Evolutionary conservation across 768 basidiomycete species (phyloP).

Genomic region (Chiua virens): DNA sequence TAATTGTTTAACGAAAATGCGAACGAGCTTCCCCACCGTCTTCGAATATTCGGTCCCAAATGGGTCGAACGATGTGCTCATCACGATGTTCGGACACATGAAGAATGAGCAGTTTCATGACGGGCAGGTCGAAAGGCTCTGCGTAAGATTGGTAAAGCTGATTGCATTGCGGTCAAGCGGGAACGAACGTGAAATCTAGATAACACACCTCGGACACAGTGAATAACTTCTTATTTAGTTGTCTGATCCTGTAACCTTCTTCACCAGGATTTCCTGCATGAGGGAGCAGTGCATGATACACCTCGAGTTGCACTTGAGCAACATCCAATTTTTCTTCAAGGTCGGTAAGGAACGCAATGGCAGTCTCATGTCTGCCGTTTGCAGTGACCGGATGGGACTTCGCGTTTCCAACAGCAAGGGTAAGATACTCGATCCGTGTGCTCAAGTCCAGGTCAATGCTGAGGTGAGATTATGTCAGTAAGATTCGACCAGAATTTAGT

Average conservation of each 20-base stretch:
- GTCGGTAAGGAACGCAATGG: constrained; percentile 93
- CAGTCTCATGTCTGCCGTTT: constrained; percentile 77
- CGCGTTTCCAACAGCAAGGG: constrained; percentile 92
- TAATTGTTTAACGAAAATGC: neutral
- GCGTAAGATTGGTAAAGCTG: constrained; percentile 91
- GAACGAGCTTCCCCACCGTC: constrained; percentile 52
- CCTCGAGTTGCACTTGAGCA: constrained; percentile 93
- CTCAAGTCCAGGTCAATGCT: constrained; percentile 72
- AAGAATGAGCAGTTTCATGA: constrained; percentile 85
- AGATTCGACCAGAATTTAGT: neutral
- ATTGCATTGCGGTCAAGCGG: constrained; percentile 8
- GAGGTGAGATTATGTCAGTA: constrained; percentile 2
- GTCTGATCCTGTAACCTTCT: constrained; percentile 60
- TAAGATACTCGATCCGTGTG: constrained; percentile 85
- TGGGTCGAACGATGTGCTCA: constrained; percentile 72
- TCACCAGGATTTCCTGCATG: constrained; percentile 61
- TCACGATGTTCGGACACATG: constrained; percentile 94
- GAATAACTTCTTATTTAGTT: constrained; percentile 61
- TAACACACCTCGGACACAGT: constrained; percentile 79
- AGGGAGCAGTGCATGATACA: constrained; percentile 66
- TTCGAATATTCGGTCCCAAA: constrained; percentile 88
- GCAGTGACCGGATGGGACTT: constrained; percentile 89
- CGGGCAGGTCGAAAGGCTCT: constrained; percentile 78
- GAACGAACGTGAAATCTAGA: neutral
- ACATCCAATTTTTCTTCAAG: constrained; percentile 97